These are phyloP conservation scores for Exophiala calicioides DNA, from an alignment of 2,329 filamentous ascomycete species.

Conservation along the genomic window DNA sequence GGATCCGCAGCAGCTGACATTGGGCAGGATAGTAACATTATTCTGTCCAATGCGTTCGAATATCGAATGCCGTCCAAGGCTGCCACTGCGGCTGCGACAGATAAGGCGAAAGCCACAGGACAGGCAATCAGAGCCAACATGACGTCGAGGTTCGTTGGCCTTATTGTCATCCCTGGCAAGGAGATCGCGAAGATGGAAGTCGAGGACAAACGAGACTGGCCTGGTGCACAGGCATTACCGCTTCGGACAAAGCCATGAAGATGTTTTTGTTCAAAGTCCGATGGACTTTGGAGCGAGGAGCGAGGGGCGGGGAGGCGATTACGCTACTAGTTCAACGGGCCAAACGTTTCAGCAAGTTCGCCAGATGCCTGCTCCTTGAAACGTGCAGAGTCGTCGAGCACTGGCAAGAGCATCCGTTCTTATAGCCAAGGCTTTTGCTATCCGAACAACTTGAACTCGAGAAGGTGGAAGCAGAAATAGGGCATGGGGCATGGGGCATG, in stretches of 20 bases:
- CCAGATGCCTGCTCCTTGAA: too few relatives aligned
- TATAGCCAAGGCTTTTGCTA: too few relatives aligned
- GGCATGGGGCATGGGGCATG: too few relatives aligned
- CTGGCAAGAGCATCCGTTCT: too few relatives aligned
- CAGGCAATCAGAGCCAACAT: conserved; percentile 65
- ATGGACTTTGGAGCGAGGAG: too few relatives aligned
- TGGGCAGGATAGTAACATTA: conserved; percentile 77
- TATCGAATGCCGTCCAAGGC: conserved; percentile 72
- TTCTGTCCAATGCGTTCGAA: conserved; percentile 82
- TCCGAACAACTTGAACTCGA: too few relatives aligned
- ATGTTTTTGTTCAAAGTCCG: too few relatives aligned
- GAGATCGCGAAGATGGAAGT: conserved; percentile 87
- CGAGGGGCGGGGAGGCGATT: too few relatives aligned
- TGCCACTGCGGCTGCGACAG: conserved; percentile 46
- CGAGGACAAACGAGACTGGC: conserved; percentile 57
- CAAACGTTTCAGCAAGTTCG: too few relatives aligned
- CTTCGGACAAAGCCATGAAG: conserved; percentile 25
- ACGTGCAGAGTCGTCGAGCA: too few relatives aligned
- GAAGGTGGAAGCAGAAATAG: too few relatives aligned
- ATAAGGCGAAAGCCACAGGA: conserved; percentile 36
- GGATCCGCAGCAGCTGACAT: conserved; percentile 4
- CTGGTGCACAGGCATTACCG: conserved; percentile 19
- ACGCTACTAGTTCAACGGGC: too few relatives aligned
- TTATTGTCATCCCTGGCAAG: conserved; percentile 85
- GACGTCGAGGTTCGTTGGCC: conserved; percentile 80